Evolutionary conservation across 2,329 filamentous ascomycete genomes (phyloP), one percentile per base, ranked within the genome.

Genomic region (Sphaerulina musiva): DNA sequence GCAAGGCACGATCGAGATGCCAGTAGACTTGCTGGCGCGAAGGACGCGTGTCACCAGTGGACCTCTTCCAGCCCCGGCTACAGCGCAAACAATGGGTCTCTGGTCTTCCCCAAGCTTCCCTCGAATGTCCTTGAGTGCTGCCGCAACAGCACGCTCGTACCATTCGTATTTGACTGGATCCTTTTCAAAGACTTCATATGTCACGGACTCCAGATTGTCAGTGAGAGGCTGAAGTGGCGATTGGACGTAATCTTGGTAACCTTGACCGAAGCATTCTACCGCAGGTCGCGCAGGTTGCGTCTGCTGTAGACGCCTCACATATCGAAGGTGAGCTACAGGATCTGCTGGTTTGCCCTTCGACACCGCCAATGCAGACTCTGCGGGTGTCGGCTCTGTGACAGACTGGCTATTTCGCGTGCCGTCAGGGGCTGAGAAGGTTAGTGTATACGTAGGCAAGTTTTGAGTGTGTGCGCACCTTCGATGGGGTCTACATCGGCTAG

Each of bases 141-240:
- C 82, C 3, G 82, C 81, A 53, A 95, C 86, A 11, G 93, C 93
- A 44, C 80, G 78, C 70, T 97, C 90, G 68, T 98, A 98, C 78
- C 92, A 95, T 60, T 90, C 84, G 69, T 98, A 98, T 72, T 98
- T 98, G 73, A 98, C 87, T 0, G 93, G 93, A 60, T 98, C 95
- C 62, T 95, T 95, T 70, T 98, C 93, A 66, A 98, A 98, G 2
- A 97, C 92, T 69, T 98, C 93, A 70, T 98, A 98, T 0, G 93
- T 98, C 41, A 95, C 87, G 45, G 90, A 95, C 70, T 98, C 95
- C 11, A 98, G 79, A 64, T 98, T 98, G 70, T 98, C 93, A 0
- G 92, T 92, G 11, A 98, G 78, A 0, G 93, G 93, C 69, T 98
- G 95, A 40, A 98, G 77, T 2, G 93, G 93, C 1, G 91, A 91